Evolutionary conservation across 352 stramenopile genomes (phyloP).

Genomic region (Pythium dissimile): DNA sequence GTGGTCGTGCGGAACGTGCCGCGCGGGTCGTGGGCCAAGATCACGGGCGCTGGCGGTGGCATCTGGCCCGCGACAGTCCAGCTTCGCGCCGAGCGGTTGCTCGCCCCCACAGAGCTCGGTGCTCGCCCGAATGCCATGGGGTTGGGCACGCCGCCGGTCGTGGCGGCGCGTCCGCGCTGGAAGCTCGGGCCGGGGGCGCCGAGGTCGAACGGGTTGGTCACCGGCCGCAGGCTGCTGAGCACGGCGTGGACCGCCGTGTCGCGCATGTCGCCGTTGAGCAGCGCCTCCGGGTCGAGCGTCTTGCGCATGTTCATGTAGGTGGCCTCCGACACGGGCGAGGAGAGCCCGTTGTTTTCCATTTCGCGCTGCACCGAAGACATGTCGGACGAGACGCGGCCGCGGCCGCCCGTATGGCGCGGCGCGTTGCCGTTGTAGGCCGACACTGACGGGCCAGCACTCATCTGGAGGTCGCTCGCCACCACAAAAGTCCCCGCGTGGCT

Average conservation of each 20-base stretch:
- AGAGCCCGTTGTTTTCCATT: constrained; percentile 11
- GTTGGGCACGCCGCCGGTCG: background rate
- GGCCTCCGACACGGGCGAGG: constrained; percentile 10
- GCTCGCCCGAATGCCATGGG: background rate
- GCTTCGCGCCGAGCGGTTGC: constrained; percentile 7
- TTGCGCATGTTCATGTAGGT: constrained; percentile 22
- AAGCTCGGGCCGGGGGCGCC: background rate
- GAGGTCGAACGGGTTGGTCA: constrained; percentile 13
- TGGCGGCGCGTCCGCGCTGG: constrained; percentile 9
- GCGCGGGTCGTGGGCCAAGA: constrained; percentile 13
- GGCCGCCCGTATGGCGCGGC: background rate
- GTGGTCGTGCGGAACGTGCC: constrained; percentile 22
- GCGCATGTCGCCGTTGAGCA: constrained; percentile 11
- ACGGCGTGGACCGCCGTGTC: background rate
- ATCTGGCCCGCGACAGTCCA: constrained; percentile 3
- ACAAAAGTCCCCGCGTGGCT: no score
- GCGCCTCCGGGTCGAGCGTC: constrained; percentile 19
- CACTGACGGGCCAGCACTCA: constrained; percentile 1
- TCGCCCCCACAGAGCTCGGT: background rate
- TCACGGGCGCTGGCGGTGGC: background rate
- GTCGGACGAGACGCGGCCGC: constrained; percentile 9
- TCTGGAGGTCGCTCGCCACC: background rate
- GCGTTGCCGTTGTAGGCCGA: constrained; percentile 1
- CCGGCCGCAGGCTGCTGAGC: constrained; percentile 15
- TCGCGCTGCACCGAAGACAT: constrained; percentile 15